Percentiles rank a stretch among this genome's conserved stretches.
phyloP scores from a whole-genome alignment of 257 asterid genomes.

The Striga asiatica region DNA sequence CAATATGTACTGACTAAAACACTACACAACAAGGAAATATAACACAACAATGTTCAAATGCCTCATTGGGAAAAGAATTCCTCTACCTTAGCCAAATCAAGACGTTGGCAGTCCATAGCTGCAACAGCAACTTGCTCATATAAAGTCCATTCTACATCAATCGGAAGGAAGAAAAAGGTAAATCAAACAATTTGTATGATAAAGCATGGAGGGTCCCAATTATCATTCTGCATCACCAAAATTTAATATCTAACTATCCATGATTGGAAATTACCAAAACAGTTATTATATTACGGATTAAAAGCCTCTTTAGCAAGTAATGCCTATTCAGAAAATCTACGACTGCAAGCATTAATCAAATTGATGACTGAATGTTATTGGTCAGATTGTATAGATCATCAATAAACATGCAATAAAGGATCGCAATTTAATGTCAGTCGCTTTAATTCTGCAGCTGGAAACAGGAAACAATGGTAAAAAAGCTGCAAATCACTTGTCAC shows the following conservation, averaged over 20 bases:
- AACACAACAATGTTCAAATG: background rate
- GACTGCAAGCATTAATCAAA: background rate
- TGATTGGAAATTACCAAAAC: background rate
- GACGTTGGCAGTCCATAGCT: constrained; percentile 93
- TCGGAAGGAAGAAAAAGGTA: constrained; percentile 19
- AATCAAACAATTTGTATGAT: constrained; percentile 11
- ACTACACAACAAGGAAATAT: background rate
- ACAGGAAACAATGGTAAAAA: background rate
- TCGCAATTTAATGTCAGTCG: background rate
- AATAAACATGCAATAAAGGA: background rate
- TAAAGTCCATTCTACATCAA: constrained; percentile 83
- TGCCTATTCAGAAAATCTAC: background rate
- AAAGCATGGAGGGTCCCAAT: background rate
- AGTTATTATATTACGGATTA: background rate
- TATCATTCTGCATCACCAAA: background rate
- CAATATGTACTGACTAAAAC: background rate
- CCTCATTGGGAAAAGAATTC: constrained; percentile 3
- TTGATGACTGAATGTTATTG: background rate
- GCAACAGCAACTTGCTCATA: constrained; percentile 92
- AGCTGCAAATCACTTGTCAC: background rate
- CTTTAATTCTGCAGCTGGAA: background rate
- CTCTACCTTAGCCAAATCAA: constrained; percentile 83
- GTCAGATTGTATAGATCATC: background rate
- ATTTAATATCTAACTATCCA: background rate
- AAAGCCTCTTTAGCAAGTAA: background rate